Evolutionary conservation across 768 basidiomycete genomes (phyloP), one percentile per base, ranked within the genome.

Genomic region (Tremella fuciformis): DNA sequence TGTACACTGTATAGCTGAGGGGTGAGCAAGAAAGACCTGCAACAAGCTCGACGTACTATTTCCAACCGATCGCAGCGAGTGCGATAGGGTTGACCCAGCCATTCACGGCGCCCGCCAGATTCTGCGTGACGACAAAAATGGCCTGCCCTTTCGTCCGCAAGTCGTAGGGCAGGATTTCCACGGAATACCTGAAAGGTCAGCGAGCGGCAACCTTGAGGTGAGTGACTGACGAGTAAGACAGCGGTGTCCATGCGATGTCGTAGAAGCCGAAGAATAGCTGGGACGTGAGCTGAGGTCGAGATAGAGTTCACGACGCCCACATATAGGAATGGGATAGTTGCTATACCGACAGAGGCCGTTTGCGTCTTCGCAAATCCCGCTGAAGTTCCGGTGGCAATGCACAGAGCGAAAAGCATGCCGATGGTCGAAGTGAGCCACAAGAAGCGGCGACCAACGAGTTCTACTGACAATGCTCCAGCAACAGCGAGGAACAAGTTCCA

Each of bases 311-410:
- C 18, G 15, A 18, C 18, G 44, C 22, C n/a, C 18, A 46, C 44
- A 69, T 69, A 73, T 22, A 74, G 64, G 60, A 72, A 64, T 8
- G 67, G 69, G 34, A 74, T 62, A 48, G 59, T 51, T 3, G 63
- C 64, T 11, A 62, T 51, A 15, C 70, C 70, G 1, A 59, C 19
- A 0, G 47, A 39, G 13, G 25, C 19, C 9, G 50, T 55, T 15
- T 57, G 18, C 9, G 60, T 57, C 22, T 55, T 53, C 22, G 51
- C 66, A 53, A 64, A 64, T 25, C 56, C 13, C 13, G 60, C 71
- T 1, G 65, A 66, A 15, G 63, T 55, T 29, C 60, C 69, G 46
- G 60, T 66, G 38, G 73, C 59, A 42, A 38, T 42, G 42, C 26
- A 24, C 59, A 62, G 66, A 34, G 29, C 4, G 29, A 34, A 34